These are phyloP conservation scores for Aspergillus uvarum DNA, from an alignment of 2,329 filamentous ascomycete species.

Conservation along the genomic window DNA sequence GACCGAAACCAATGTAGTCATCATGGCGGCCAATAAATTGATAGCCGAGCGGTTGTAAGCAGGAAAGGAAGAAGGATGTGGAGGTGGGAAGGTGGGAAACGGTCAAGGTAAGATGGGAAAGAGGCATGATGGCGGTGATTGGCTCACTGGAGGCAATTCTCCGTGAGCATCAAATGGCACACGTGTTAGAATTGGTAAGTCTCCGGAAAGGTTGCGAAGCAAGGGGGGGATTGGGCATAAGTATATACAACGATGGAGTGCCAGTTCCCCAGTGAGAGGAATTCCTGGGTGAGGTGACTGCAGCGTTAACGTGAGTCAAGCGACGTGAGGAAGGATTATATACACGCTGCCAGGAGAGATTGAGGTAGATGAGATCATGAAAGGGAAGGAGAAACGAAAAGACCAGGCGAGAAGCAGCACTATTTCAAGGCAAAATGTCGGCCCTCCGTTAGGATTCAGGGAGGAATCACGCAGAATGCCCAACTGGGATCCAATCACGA, in stretches of 20 bases:
- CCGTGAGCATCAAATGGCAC: conserved; percentile 12
- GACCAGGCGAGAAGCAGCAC: conserved; percentile 12
- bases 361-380: conserved; percentile 8
- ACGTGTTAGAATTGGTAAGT: background rate
- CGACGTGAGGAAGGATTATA: conserved; percentile 2
- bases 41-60: conserved; percentile 75
- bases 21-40: conserved; percentile 65
- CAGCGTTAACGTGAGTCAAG: conserved; percentile 4
- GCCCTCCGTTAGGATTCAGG: conserved; percentile 4
- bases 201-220: background rate
- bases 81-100: conserved; percentile 78
- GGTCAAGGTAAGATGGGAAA: conserved; percentile 63
- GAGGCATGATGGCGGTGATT: conserved; percentile 50
- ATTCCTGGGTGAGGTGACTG: background rate
- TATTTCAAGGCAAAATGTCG: conserved; percentile 15
- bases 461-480: conserved; percentile 16
- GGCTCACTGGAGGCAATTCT: conserved; percentile 15
- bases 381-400: conserved; percentile 3
- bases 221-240: background rate
- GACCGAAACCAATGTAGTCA: conserved; percentile 61
- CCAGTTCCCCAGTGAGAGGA: background rate
- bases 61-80: conserved; percentile 78
- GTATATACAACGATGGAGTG: conserved; percentile 1
- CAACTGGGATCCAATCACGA: conserved; percentile 20
- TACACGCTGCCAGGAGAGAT: background rate